Base-by-base conservation (phyloP, 257 asterid genomes). In the Anisodus tanguticus region DNA sequence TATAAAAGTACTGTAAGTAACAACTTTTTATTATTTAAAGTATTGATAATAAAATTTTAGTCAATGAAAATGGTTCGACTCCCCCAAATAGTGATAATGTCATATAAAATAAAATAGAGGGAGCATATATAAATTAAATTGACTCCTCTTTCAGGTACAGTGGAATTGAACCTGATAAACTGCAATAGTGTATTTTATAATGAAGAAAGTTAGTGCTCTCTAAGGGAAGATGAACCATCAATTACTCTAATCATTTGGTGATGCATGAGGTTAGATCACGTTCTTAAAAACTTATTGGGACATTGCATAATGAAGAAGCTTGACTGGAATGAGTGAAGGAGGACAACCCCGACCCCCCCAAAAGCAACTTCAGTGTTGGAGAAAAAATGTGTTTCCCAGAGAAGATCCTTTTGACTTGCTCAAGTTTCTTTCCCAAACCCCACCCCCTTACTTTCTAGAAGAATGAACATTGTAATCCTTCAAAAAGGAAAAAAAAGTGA, bases 201-300 rank as follows among this genome's bases (percentile, higher is more conserved):
- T 10, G 80, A 72, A 72, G 43, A 72, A 47, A 45, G 80, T 47
- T 47, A 10, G 59, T 49, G 59, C 60, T 19, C 45, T 37, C 22
- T 49, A 49, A 74, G n/a, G 58, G 81, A 74, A 74, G 81, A 74
- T 74, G 60, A 19, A 74, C 62, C 81, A 45, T 74, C 60, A 6
- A 49, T 74, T 74, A 74, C 62, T 74, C 6, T 45, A 22, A 74
- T 4, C 41, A 22, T 74, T 74, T 74, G 4, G 59, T 49, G 62
- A 49, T 49, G 62, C 62, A 74, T 74, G 62, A 74, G 19, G 6
- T 49, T 49, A 49, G 43, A 51, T 74, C 62, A 74, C 15, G 13
- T 74, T 49, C 11, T 49, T 49, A 49, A 19, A 74, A 49, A 51
- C 41, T 74, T 74, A 74, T 11, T 74, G 62, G 11, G 62, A 22